Conservation (phyloP, 345 rosid species). For the Anastatica hierochuntica region DNA sequence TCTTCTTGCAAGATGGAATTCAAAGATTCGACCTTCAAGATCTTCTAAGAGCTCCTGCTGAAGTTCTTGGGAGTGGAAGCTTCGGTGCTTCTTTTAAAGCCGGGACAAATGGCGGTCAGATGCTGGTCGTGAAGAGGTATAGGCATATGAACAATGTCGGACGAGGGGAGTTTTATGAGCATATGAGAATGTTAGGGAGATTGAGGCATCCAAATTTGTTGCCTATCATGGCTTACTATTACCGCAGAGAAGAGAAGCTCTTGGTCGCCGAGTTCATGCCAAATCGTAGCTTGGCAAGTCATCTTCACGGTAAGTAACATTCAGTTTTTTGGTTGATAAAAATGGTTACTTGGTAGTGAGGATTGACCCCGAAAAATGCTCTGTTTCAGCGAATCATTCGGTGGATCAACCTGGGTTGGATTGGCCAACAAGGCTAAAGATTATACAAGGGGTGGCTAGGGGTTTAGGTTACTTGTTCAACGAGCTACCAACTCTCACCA, state of each 20-base stretch:
- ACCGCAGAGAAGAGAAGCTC: constrained; percentile 68
- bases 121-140: constrained; percentile 70
- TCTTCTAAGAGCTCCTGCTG: constrained; percentile 62
- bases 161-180: constrained; percentile 61
- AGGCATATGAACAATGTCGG: constrained; percentile 62
- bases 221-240: constrained; percentile 50
- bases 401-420: constrained; percentile 38
- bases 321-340: background rate
- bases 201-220: constrained; percentile 50
- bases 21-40: constrained; percentile 59
- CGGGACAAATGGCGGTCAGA: constrained; percentile 20
- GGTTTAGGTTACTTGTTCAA: constrained; percentile 54
- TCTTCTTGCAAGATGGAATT: constrained; percentile 42
- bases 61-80: constrained; percentile 75
- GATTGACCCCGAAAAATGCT: background rate
- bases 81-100: constrained; percentile 77
- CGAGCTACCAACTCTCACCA: constrained; percentile 40
- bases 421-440: constrained; percentile 52
- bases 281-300: constrained; percentile 61
- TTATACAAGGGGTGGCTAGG: constrained; percentile 53
- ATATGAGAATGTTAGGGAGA: constrained; percentile 54
- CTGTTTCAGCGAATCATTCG: constrained; percentile 46
- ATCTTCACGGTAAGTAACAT: constrained; percentile 47
- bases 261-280: constrained; percentile 42
- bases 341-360: background rate